Evolutionary conservation across 345 rosid genomes (phyloP).

Genomic region (Eucalyptus pauciflora): DNA sequence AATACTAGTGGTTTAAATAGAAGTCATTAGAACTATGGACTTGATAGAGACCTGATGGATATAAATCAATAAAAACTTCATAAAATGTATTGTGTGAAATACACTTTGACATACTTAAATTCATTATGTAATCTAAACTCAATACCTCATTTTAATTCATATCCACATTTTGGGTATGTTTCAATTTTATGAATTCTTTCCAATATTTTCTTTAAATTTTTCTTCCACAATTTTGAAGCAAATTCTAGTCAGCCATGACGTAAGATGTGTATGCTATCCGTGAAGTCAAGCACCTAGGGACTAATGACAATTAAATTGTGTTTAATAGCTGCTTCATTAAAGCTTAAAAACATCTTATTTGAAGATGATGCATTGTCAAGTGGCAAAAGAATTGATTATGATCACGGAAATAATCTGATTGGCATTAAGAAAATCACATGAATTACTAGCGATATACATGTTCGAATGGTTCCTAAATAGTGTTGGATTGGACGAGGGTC

Average conservation of each 20-base stretch:
- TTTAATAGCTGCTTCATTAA: not conserved
- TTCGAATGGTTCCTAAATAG: not conserved
- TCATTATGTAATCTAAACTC: not conserved
- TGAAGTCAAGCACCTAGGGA: not conserved
- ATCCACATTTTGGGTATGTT: not conserved
- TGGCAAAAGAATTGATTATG: not conserved
- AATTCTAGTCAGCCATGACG: not conserved
- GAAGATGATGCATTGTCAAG: not conserved
- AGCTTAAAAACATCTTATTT: not conserved
- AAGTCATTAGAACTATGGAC: not conserved
- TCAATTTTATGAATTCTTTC: not conserved
- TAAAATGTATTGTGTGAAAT: not conserved
- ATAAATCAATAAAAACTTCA: not conserved
- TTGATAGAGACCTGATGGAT: not conserved
- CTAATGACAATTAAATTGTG: not conserved
- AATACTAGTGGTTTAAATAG: not conserved
- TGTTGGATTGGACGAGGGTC: not conserved
- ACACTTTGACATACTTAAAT: not conserved
- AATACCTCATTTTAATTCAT: not conserved
- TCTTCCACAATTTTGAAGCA: not conserved
- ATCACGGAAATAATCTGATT: not conserved
- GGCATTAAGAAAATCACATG: not conserved
- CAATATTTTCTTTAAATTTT: not conserved
- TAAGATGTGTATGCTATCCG: not conserved
- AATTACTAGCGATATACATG: not conserved